Conservation (phyloP, 2,329 filamentous ascomycete species). For the Tolypocladium amazonense region DNA sequence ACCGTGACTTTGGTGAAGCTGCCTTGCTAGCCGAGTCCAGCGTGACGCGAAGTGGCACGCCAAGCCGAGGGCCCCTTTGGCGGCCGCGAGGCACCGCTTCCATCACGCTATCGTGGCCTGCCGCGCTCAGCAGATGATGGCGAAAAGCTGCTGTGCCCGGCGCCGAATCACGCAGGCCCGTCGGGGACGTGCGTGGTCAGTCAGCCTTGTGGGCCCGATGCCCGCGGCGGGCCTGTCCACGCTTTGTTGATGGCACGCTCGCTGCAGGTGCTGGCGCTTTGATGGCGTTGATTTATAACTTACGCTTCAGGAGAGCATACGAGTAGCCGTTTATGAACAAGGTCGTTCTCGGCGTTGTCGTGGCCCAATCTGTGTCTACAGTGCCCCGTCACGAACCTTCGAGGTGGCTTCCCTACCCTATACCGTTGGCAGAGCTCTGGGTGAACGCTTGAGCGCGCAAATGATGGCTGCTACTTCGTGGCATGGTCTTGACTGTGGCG, state of each 20-base stretch:
- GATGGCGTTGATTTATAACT: background rate
- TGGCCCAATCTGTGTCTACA: too few species aligned
- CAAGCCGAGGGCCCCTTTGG: background rate
- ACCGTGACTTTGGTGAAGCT: too few species aligned
- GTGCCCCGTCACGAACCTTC: too few species aligned
- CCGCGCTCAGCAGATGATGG: background rate
- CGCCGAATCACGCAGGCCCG: too few species aligned
- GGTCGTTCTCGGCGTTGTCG: too few species aligned
- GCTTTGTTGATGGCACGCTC: background rate
- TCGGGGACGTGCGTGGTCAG: background rate
- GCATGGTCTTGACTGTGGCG: background rate
- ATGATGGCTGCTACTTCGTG: background rate
- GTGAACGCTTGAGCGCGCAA: background rate
- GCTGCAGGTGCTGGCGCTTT: background rate
- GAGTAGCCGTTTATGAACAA: background rate
- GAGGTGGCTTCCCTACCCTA: background rate
- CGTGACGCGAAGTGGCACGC: background rate
- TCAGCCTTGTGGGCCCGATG: background rate
- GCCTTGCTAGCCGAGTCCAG: background rate
- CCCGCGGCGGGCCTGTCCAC: background rate
- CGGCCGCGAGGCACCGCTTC: too few species aligned
- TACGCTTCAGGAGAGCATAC: too few species aligned
- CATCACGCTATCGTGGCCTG: background rate
- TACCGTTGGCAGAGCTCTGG: background rate
- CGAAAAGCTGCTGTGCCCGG: background rate